phyloP scores from a whole-genome alignment of 805 yeast genomes.

The Sugiyamaella americana region DNA sequence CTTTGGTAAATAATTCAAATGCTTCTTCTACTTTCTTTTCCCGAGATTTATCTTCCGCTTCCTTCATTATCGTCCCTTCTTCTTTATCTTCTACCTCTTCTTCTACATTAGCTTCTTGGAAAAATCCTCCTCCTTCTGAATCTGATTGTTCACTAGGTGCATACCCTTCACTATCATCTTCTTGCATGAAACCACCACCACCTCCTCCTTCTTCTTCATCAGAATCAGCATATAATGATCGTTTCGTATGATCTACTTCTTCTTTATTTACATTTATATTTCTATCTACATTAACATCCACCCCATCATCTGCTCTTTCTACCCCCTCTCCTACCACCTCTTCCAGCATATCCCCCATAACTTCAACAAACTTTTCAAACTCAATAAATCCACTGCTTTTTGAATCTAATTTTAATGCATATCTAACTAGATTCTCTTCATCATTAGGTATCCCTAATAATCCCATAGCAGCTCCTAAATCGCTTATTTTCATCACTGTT shows the following conservation, averaged over 20 bases:
- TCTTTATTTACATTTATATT: neutral
- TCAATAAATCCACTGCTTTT: constrained; percentile 25
- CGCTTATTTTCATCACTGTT: constrained; percentile 21
- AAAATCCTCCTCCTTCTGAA: neutral
- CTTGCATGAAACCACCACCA: neutral
- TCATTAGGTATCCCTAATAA: constrained; percentile 24
- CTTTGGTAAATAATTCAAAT: constrained; percentile 16
- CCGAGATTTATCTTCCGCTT: constrained; percentile 1
- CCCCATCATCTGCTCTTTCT: neutral
- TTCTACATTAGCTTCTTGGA: neutral
- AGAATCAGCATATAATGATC: neutral
- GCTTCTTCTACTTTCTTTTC: constrained; percentile 8
- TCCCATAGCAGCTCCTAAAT: constrained; percentile 25
- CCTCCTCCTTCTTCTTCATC: constrained; percentile 1
- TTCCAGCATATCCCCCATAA: constrained; percentile 10
- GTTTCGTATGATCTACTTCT: neutral
- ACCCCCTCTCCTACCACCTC: neutral
- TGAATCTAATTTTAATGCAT: constrained; percentile 21
- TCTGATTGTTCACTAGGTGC: neutral
- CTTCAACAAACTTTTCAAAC: constrained; percentile 27
- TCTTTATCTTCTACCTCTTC: constrained; percentile 5
- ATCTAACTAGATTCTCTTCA: neutral
- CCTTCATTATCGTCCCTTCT: too few relatives aligned
- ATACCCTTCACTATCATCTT: neutral
- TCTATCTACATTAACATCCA: neutral